These are phyloP conservation scores for Xylariaceae sp. DNA, from an alignment of 2,329 filamentous ascomycete species.

Conservation along the genomic window DNA sequence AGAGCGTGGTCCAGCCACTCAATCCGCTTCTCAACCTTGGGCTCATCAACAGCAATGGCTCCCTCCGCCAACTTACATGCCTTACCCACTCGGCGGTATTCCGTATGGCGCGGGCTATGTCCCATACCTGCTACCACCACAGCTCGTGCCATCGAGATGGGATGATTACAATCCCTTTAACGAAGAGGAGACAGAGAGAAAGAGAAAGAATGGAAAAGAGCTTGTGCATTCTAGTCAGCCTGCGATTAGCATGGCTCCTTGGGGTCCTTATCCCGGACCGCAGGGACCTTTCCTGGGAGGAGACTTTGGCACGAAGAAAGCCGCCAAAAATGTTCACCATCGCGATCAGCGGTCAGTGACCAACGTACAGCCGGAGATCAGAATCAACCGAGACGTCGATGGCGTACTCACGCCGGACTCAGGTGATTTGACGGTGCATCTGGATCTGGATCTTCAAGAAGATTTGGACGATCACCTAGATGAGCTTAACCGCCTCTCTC, in stretches of 20 bases:
- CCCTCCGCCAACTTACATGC: constrained; percentile 1
- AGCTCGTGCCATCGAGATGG: constrained; percentile 3
- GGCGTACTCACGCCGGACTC: constrained; percentile 15
- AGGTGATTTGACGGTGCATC: constrained; percentile 20
- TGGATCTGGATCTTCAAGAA: constrained; percentile 20
- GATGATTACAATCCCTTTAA: constrained; percentile 7
- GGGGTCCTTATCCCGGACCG: constrained; percentile 4
- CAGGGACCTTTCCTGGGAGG: background rate
- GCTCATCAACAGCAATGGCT: constrained; percentile 6
- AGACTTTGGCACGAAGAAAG: background rate
- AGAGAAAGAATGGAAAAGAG: constrained; percentile 14
- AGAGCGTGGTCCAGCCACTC: background rate
- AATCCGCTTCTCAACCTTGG: background rate
- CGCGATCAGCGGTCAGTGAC: background rate
- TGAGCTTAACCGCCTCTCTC: constrained; percentile 23
- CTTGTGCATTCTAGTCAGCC: constrained; percentile 6
- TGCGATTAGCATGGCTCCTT: constrained; percentile 1
- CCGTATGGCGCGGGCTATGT: background rate
- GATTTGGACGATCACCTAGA: constrained; percentile 24
- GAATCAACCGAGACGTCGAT: constrained; percentile 6
- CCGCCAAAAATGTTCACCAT: constrained; percentile 6
- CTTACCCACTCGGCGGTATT: constrained; percentile 1
- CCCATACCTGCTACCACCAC: constrained; percentile 3
- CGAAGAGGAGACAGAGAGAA: constrained; percentile 12
- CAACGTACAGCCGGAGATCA: background rate